Evolutionary conservation across 306 rosid species (phyloP), one percentile per base, ranked within the genome.

Genomic region (Trifolium repens): DNA sequence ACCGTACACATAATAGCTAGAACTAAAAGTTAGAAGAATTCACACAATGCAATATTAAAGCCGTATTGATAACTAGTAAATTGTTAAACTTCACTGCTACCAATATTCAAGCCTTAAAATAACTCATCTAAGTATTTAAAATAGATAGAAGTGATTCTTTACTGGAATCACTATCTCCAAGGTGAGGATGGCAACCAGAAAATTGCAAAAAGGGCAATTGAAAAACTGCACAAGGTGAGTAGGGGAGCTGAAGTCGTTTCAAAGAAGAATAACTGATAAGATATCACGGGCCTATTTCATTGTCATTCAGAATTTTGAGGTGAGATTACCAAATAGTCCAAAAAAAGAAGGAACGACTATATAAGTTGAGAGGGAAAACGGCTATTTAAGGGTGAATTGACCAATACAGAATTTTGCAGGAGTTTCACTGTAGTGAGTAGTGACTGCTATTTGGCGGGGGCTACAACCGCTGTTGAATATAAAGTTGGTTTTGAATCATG

Each of bases 161-260:
- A 57, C 15, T 57, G 16, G 15, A 57, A 57, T 26, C 63, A 57
- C 63, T 12, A 57, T 57, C 35, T 57, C 63, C n/a, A 24, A 57
- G 63, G 63, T 57, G 42, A 32, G 67, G 9, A 30, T 15, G 22
- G 40, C 42, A 32, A 13, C 43, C 42, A 30, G 40, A 60, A 60
- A 52, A 17, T 13, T 15, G 8, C 66, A 60, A 9, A 59, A 59
- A 27, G 17, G 65, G 65, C 39, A 9, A 10, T 9, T 26, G 40
- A 11, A 60, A 60, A 26, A 16, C 9, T 17, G 5, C 15, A 59
- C 42, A 26, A 60, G 19, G 42, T 60, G 68, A 62, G 24, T 22
- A 22, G 24, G 26, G 46, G 24, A 62, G 14, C 5, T 16, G 47
- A 62, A 62, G 16, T 9, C 9, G 16, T 62, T 35, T 62, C 14